A percentile compares a stretch with the other conserved stretches of the same genome.
Evolutionary conservation across 176 grass and related monocot genomes (phyloP).

Genomic region (Avena sativa): DNA sequence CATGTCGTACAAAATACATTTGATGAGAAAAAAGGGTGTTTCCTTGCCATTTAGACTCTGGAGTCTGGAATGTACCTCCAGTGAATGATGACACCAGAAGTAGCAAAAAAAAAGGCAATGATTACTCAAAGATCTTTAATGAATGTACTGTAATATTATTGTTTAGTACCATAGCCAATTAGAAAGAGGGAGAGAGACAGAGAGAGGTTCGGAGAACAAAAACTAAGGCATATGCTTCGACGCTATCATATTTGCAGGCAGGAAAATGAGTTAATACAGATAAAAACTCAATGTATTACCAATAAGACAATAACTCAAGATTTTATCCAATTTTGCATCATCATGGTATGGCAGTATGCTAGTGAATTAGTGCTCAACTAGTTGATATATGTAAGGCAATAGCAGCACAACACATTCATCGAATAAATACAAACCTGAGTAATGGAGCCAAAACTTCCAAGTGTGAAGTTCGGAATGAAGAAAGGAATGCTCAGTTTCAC

Average conservation of each 20-base stretch:
- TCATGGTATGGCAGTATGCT: neutral
- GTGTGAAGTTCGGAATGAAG: conserved; percentile 96
- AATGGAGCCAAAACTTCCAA: conserved; percentile 92
- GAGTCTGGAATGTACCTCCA: neutral
- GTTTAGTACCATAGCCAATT: neutral
- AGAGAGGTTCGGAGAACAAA: too few relatives aligned
- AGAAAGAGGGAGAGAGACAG: neutral
- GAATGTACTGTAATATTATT: too few relatives aligned
- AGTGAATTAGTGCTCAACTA: neutral
- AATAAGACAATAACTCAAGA: neutral
- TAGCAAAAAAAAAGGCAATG: neutral
- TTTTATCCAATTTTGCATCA: conserved; percentile 11
- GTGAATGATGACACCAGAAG: conserved; percentile 24
- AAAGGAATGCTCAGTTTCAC: conserved; percentile 92
- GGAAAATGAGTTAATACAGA: conserved; percentile 2
- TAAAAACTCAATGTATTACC: conserved; percentile 5
- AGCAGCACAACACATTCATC: conserved; percentile 24
- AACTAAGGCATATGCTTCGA: neutral
- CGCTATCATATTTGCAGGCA: conserved; percentile 6
- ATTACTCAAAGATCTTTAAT: neutral
- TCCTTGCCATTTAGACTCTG: neutral
- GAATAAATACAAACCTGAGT: conserved; percentile 70
- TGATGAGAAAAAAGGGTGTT: neutral
- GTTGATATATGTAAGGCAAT: conserved; percentile 9
- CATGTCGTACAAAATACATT: neutral